Evolutionary conservation across 306 rosid genomes (phyloP).

Genomic region (Sindora glabra): DNA sequence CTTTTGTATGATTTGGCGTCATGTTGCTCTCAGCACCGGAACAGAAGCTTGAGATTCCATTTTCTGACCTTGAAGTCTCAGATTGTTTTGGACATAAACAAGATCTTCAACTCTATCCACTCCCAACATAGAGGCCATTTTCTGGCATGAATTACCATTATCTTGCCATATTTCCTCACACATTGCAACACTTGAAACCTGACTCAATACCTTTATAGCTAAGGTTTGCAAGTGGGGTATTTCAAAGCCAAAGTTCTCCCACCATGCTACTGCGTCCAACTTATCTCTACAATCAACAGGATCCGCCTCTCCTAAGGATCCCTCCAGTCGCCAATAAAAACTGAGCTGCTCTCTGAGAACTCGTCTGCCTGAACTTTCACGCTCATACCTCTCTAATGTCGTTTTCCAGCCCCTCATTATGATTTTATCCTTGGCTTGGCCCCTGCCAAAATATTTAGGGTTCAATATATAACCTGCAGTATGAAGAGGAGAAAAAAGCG

Average conservation of each 20-base stretch:
- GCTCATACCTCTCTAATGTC: slow-evolving; percentile 37
- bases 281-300: slow-evolving; percentile 36
- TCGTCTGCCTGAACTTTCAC: slow-evolving; percentile 27
- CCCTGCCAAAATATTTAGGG: slow-evolving; percentile 43
- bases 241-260: slow-evolving; percentile 57
- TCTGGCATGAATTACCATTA: slow-evolving; percentile 17
- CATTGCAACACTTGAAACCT: slow-evolving; percentile 41
- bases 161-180: slow-evolving; percentile 43
- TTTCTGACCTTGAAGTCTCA: slow-evolving; percentile 35
- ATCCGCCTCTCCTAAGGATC: slow-evolving; percentile 46
- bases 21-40: slow-evolving; percentile 6
- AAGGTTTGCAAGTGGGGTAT: slow-evolving; percentile 39
- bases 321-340: slow-evolving; percentile 41
- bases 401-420: slow-evolving; percentile 59
- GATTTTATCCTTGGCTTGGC: slow-evolving; percentile 44
- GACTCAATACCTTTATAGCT: slow-evolving; percentile 50
- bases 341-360: slow-evolving; percentile 52
- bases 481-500: slow-evolving; percentile 51
- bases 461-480: slow-evolving; percentile 48
- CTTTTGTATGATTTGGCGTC: slow-evolving; percentile 16
- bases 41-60: slow-evolving; percentile 7
- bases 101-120: slow-evolving; percentile 36
- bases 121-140: slow-evolving; percentile 19
- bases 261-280: slow-evolving; percentile 49
- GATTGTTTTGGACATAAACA: slow-evolving; percentile 43